A percentile compares a stretch with the other conserved stretches of the same genome.
Evolutionary conservation across 257 asterid species (phyloP).

Genomic region (Nicotiana obtusifolia): DNA sequence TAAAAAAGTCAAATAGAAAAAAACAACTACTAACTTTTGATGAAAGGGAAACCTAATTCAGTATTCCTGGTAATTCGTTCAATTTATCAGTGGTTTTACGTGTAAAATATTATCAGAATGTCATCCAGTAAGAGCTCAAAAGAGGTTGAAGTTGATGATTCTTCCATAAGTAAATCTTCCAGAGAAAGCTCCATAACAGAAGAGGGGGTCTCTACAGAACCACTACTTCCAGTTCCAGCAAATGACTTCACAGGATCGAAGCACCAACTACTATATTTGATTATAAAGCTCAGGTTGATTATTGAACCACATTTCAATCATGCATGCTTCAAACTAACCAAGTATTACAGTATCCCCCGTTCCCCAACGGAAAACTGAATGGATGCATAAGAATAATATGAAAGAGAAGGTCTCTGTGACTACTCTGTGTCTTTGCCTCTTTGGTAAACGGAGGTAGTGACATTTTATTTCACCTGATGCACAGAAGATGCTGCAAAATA

Average conservation of each 20-base stretch:
- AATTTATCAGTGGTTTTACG: constrained; percentile 72
- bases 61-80: constrained; percentile 9
- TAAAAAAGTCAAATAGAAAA: neutral
- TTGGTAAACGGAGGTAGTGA: no score
- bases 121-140: constrained; percentile 42
- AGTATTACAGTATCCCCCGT: no score
- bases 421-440: no score
- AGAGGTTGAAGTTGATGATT: constrained; percentile 41
- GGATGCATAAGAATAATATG: neutral
- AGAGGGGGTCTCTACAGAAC: constrained; percentile 32
- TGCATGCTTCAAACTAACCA: neutral
- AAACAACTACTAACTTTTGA: neutral
- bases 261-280: constrained; percentile 15
- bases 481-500: no score
- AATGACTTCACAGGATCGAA: constrained; percentile 12
- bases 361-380: no score
- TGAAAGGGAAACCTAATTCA: neutral
- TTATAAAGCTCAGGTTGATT: constrained; percentile 36
- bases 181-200: constrained; percentile 27
- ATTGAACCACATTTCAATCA: neutral
- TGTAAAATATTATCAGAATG: constrained; percentile 62
- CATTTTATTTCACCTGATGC: no score
- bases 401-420: neutral
- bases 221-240: constrained; percentile 50
- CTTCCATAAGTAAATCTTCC: constrained; percentile 29